Conservation (phyloP, 129 eudicot species). For the Chrysanthemum seticuspe region DNA sequence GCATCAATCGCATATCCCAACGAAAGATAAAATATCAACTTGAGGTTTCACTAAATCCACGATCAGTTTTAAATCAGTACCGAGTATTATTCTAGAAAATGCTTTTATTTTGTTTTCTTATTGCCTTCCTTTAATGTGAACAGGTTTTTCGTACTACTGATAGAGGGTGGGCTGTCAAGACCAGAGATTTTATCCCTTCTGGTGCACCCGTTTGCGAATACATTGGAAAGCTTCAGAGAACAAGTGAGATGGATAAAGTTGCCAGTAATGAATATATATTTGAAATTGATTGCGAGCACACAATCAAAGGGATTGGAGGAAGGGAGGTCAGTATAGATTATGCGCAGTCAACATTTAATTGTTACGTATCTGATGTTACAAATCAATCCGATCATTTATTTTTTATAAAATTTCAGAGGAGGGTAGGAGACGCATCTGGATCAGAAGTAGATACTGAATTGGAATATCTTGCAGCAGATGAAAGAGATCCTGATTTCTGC, state of each 20-base stretch:
- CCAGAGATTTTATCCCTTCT: slow-evolving; percentile 44
- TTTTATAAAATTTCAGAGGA: slow-evolving; percentile 23
- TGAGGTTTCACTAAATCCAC: slow-evolving; percentile 28
- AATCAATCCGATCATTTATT: no score
- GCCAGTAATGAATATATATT: slow-evolving; percentile 40
- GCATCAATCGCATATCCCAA: slow-evolving; percentile 47
- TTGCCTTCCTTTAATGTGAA: background rate
- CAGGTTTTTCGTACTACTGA: slow-evolving; percentile 41
- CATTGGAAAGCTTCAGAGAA: slow-evolving; percentile 43
- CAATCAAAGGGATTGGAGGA: slow-evolving; percentile 44
- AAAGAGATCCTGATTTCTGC: slow-evolving; percentile 37
- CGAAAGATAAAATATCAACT: slow-evolving; percentile 38
- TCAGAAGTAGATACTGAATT: slow-evolving; percentile 19
- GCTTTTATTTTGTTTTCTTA: no score
- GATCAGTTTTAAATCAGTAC: background rate
- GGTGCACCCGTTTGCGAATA: slow-evolving; percentile 51
- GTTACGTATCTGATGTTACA: background rate
- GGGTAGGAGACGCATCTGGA: slow-evolving; percentile 40
- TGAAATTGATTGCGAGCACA: slow-evolving; percentile 50
- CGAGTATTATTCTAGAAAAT: no score
- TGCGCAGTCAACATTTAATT: background rate
- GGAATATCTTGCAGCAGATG: slow-evolving; percentile 16
- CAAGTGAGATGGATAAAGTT: slow-evolving; percentile 36
- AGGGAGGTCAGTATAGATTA: slow-evolving; percentile 33
- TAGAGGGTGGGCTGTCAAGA: slow-evolving; percentile 53